Conservation (phyloP, 805 yeast species). For the Saccharomycopsis sp. region DNA sequence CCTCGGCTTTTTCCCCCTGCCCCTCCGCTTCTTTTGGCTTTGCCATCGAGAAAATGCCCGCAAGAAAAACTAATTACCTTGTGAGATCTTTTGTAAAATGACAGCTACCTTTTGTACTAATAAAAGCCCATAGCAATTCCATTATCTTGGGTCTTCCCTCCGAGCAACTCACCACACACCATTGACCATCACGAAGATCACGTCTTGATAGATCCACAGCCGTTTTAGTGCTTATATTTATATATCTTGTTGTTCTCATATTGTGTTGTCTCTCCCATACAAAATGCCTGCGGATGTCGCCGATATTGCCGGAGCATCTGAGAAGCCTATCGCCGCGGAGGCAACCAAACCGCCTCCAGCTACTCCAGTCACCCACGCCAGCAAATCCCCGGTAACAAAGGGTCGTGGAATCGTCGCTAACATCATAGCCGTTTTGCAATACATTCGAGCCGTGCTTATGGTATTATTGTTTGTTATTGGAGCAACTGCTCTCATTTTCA, state of each 20-base stretch:
- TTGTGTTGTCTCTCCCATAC: too few relatives aligned
- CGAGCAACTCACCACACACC: not conserved
- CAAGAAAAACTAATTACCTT: not conserved
- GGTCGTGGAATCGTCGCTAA: not conserved
- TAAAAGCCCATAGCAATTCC: not conserved
- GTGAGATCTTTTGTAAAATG: not conserved
- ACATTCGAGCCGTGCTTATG: slow-evolving; percentile 25
- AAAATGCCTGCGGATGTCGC: not conserved
- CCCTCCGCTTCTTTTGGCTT: not conserved
- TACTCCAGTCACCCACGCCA: not conserved
- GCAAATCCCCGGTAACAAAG: not conserved
- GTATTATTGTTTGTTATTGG: slow-evolving; percentile 31
- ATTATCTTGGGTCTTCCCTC: not conserved
- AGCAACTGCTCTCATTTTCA: slow-evolving; percentile 36
- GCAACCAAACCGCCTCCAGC: not conserved
- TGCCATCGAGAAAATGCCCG: not conserved
- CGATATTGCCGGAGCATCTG: not conserved
- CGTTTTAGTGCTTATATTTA: too few relatives aligned
- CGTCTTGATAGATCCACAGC: too few relatives aligned
- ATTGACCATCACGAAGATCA: not conserved
- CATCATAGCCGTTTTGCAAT: slow-evolving; percentile 21
- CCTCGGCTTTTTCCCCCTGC: not conserved
- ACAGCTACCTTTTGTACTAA: not conserved
- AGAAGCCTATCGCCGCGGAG: not conserved
- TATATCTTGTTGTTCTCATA: too few relatives aligned